Conservation (phyloP, 306 rosid genomes). For the Dalbergia cultrata region DNA sequence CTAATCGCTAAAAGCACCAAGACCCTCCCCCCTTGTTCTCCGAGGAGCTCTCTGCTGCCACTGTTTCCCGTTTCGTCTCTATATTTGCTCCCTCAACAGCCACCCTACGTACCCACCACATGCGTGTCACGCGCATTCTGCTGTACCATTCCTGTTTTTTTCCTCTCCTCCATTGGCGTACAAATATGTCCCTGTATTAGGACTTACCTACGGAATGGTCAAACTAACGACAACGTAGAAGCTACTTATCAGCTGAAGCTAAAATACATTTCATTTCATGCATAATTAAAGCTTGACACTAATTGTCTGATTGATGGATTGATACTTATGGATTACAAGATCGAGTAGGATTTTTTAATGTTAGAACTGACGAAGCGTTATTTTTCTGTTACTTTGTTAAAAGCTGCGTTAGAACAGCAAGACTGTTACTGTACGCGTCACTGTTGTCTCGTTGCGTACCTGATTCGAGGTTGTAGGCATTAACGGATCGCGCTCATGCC, state of each 20-base stretch:
- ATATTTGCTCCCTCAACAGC: neutral
- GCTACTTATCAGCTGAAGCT: neutral
- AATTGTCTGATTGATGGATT: neutral
- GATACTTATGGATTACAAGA: too few relatives aligned
- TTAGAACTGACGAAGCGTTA: too few relatives aligned
- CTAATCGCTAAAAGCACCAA: neutral
- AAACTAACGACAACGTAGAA: neutral
- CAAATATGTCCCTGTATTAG: neutral
- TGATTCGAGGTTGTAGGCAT: neutral
- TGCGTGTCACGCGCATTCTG: neutral
- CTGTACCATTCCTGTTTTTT: neutral
- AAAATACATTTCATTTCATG: neutral
- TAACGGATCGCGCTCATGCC: conserved; percentile 5
- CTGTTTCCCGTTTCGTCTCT: neutral
- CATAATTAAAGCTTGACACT: neutral
- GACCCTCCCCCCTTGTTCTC: neutral
- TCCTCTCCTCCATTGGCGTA: neutral
- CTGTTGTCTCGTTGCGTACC: neutral
- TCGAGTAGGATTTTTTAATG: neutral
- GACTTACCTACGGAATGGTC: neutral
- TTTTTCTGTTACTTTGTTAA: too few relatives aligned
- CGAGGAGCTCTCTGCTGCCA: neutral
- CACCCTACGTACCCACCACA: too few relatives aligned
- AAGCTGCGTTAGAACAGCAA: neutral
- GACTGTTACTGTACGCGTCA: neutral